These are phyloP conservation scores for Diphasiastrum complanatum DNA, from an alignment of 83 land plant species.

Conservation along the genomic window DNA sequence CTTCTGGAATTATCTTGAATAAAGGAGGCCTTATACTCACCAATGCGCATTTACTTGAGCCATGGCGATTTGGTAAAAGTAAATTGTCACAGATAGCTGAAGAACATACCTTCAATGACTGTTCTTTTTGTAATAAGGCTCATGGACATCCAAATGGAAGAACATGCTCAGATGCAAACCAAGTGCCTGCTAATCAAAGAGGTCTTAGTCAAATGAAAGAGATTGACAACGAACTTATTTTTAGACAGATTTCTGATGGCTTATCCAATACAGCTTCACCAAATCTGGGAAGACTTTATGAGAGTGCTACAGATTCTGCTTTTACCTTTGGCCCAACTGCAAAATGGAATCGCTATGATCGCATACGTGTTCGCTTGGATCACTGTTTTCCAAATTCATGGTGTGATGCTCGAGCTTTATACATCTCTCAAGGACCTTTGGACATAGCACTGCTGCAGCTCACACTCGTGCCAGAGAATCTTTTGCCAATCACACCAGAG, in stretches of 20 bases:
- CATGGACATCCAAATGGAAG: background rate
- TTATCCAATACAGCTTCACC: too few species aligned
- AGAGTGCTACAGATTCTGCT: too few species aligned
- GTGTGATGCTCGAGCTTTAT: conserved; percentile 67
- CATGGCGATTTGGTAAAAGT: conserved; percentile 83
- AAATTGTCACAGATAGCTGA: conserved; percentile 14
- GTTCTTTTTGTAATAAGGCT: too few species aligned
- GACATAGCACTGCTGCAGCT: conserved; percentile 83
- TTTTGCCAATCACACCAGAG: conserved; percentile 52
- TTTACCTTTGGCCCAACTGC: too few species aligned
- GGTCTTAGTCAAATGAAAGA: too few species aligned
- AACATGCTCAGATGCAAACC: too few species aligned
- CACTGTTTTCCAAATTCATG: conserved; percentile 55
- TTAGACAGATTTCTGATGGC: too few species aligned
- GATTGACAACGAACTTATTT: too few species aligned
- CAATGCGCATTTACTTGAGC: conserved; percentile 92
- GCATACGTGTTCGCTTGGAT: conserved; percentile 59
- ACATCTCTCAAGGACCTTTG: conserved; percentile 75
- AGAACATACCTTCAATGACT: too few species aligned
- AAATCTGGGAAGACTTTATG: too few species aligned
- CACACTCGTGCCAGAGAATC: conserved; percentile 36
- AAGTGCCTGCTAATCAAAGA: too few species aligned
- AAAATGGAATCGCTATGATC: conserved; percentile 32
- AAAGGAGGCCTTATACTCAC: conserved; percentile 72
- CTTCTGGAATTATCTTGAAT: conserved; percentile 78